Conservation (phyloP, 2,329 filamentous ascomycete species). For the Cladosporium austrohemisphaericum region DNA sequence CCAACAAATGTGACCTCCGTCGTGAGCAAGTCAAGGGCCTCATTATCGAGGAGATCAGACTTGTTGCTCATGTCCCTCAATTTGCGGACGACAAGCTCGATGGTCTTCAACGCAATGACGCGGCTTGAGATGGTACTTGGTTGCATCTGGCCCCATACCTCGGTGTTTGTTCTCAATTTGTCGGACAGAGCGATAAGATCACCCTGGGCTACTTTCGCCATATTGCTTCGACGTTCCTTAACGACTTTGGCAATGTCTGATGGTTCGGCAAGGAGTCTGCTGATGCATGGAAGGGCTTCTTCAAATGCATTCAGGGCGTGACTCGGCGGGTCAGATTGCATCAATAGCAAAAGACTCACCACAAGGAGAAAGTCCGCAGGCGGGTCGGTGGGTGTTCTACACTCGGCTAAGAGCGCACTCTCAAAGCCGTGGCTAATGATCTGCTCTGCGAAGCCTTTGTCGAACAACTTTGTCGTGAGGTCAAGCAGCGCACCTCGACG, state of each 20-base stretch:
- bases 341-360: constrained; percentile 60
- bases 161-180: constrained; percentile 35
- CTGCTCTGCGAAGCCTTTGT: constrained; percentile 62
- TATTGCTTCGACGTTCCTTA: constrained; percentile 62
- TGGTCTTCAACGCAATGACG: constrained; percentile 59
- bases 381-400: constrained; percentile 44
- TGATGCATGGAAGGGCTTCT: constrained; percentile 42
- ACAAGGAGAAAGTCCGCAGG: constrained; percentile 59
- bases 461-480: constrained; percentile 51
- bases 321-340: constrained; percentile 58
- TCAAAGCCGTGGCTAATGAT: constrained; percentile 74
- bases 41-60: constrained; percentile 45
- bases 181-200: constrained; percentile 55
- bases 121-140: constrained; percentile 58
- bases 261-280: constrained; percentile 50
- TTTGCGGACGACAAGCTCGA: constrained; percentile 57
- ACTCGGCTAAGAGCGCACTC: constrained; percentile 61
- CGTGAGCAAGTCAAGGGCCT: constrained; percentile 20
- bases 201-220: constrained; percentile 62
- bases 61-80: constrained; percentile 43
- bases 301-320: constrained; percentile 56
- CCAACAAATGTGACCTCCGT: constrained; percentile 17
- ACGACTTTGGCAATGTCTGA: constrained; percentile 59
- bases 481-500: constrained; percentile 54
- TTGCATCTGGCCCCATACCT: constrained; percentile 57